Conservation (phyloP, 768 basidiomycete genomes). For the Xerocomus potaroensis region DNA sequence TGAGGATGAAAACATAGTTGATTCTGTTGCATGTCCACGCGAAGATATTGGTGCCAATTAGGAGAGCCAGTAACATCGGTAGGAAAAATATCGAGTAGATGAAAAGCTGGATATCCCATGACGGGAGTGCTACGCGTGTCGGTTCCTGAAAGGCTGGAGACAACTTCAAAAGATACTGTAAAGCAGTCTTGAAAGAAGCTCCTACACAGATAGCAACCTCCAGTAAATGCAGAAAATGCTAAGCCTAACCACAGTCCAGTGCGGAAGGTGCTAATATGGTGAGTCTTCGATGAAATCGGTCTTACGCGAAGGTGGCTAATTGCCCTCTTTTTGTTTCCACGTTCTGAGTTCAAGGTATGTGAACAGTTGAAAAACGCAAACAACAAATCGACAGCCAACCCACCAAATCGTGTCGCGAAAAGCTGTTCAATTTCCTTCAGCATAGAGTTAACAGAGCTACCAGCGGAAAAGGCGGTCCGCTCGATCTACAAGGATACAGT, state of each 20-base stretch:
- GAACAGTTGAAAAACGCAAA: neutral
- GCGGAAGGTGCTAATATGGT: conserved; percentile 69
- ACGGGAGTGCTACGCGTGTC: conserved; percentile 52
- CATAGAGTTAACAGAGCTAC: conserved; percentile 56
- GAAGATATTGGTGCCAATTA: conserved; percentile 80
- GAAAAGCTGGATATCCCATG: conserved; percentile 70
- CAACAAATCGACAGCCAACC: conserved; percentile 39
- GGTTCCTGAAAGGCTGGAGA: conserved; percentile 50
- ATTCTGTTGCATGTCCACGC: conserved; percentile 76
- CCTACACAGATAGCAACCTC: conserved; percentile 59
- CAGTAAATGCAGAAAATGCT: conserved; percentile 61
- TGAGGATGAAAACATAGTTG: conserved; percentile 93
- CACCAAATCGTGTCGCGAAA: conserved; percentile 76
- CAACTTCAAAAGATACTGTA: neutral
- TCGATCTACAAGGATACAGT: conserved; percentile 48
- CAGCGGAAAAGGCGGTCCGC: conserved; percentile 61
- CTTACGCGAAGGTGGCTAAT: conserved; percentile 58
- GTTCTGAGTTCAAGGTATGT: conserved; percentile 31
- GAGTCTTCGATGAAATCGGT: conserved; percentile 46
- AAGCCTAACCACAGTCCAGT: conserved; percentile 72
- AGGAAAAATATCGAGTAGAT: conserved; percentile 73
- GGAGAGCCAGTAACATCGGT: conserved; percentile 67
- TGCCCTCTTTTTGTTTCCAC: conserved; percentile 79
- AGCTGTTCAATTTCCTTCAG: conserved; percentile 72
- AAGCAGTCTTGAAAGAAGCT: neutral